Evolutionary conservation across 2,329 filamentous ascomycete genomes (phyloP).

Genomic region (Phyllosticta ampelicida): DNA sequence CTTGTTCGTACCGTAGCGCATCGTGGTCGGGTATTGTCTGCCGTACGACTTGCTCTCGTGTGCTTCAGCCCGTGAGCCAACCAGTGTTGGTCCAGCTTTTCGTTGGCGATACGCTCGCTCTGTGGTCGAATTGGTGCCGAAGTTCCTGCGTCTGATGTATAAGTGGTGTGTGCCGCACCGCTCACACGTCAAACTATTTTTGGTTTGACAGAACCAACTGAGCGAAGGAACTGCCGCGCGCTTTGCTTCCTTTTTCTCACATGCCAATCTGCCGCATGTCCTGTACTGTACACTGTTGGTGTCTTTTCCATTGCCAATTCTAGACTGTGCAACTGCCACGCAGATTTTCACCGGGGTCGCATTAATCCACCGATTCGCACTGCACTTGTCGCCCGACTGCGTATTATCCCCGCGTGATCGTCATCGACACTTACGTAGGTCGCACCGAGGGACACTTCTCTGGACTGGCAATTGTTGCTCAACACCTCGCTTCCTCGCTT

Average conservation of each 20-base stretch:
- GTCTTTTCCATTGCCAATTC: not conserved
- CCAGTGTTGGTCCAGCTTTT: not conserved
- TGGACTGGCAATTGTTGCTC: too few species aligned
- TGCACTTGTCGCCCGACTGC: not conserved
- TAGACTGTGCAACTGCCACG: not conserved
- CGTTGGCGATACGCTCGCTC: not conserved
- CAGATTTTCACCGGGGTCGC: constrained; percentile 8
- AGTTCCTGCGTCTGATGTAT: constrained; percentile 4
- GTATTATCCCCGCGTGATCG: not conserved
- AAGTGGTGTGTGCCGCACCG: constrained; percentile 3
- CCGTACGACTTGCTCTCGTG: not conserved
- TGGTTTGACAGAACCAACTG: not conserved
- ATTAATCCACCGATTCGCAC: constrained; percentile 4
- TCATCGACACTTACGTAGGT: not conserved
- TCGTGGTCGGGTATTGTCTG: not conserved
- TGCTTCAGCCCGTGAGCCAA: not conserved
- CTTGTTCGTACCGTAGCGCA: too few species aligned
- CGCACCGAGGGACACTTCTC: not conserved
- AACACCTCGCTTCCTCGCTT: not conserved
- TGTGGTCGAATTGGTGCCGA: not conserved
- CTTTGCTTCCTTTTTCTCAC: not conserved
- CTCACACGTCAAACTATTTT: not conserved
- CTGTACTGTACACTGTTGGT: too few species aligned
- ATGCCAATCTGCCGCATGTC: too few species aligned
- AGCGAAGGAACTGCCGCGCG: not conserved